Evolutionary conservation across 352 stramenopile species (phyloP), one percentile per base, ranked within the genome.

Genomic region (Globisporangium lucens): DNA sequence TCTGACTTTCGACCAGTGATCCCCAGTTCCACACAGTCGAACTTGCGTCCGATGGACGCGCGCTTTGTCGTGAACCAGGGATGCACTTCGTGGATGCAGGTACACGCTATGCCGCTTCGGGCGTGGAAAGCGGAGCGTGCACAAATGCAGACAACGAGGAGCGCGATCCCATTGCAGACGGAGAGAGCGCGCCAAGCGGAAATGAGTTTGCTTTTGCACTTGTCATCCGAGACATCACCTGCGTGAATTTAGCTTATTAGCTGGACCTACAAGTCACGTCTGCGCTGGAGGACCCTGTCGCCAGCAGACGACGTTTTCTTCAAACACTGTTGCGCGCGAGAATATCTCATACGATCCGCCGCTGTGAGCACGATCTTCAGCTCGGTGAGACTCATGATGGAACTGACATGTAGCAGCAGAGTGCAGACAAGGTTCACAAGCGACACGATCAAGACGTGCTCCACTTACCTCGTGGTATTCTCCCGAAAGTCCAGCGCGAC

Each of bases 361-460:
- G 7, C 13, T n/a, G 58, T 10, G n/a, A 63, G 38, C 38, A 63
- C 24, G 12, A 13, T 35, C 12, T 55, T 63, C 38, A 63, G 38
- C 38, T 63, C 58, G 6, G 5, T 13, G 24, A 63, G 58, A 4
- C 33, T 55, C 13, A 63, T 3, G 4, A 63, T 63, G 13, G 36
- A 55, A 1, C 58, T 41, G 20, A 55, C 38, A 7, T 55, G 51
- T 35, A 38, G 38, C 38, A 49, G 4, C 12, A 63, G 10, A 13
- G 29, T 55, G 13, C 9, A 55, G 13, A 63, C 13, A 4, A 63
- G 4, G 38, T 55, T 63, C 22, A 0, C 9, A 2, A 53, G 13
- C 12, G 38, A 55, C 10, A 63, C 22, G 17, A 53, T n/a, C n/a
- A 63, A n/a, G 9, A 63, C 29, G 24, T 27, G 58, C 38, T 63